Conservation (phyloP, 129 eudicot genomes). For the Escallonia rubra region DNA sequence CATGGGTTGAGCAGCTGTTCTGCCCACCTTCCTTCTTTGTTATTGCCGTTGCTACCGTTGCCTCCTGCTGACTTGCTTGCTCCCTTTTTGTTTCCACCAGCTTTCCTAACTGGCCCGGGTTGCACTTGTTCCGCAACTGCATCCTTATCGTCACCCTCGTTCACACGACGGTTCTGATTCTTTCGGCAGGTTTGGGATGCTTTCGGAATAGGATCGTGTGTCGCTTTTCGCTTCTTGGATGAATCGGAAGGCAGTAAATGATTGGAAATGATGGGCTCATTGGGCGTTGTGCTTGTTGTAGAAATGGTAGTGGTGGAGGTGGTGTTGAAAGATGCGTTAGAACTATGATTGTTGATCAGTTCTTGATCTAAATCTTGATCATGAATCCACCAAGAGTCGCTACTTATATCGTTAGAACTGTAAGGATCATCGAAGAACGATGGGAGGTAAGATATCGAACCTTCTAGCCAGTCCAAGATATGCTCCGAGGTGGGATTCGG, state of each 20-base stretch:
- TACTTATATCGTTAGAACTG: constrained; percentile 28
- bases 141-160: constrained; percentile 22
- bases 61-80: constrained; percentile 28
- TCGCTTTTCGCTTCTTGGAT: constrained; percentile 58
- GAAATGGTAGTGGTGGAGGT: constrained; percentile 26
- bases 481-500: constrained; percentile 35
- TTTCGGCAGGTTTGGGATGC: constrained; percentile 20
- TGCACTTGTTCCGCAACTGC: constrained; percentile 20
- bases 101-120: constrained; percentile 20
- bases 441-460: constrained; percentile 47
- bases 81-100: constrained; percentile 40
- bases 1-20: constrained; percentile 87
- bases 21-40: constrained; percentile 77
- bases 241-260: constrained; percentile 22
- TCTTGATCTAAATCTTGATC: constrained; percentile 41
- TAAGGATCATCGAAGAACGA: constrained; percentile 59
- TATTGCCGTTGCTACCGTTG: constrained; percentile 26
- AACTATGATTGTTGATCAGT: constrained; percentile 22
- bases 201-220: constrained; percentile 16
- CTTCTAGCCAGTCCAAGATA: constrained; percentile 57
- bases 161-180: constrained; percentile 26
- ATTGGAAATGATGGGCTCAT: constrained; percentile 17
- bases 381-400: constrained; percentile 52
- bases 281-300: constrained; percentile 31
- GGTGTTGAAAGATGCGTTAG: constrained; percentile 23